Base-by-base conservation (phyloP, 2,329 filamentous ascomycete species). In the Epichloe gansuensis region DNA sequence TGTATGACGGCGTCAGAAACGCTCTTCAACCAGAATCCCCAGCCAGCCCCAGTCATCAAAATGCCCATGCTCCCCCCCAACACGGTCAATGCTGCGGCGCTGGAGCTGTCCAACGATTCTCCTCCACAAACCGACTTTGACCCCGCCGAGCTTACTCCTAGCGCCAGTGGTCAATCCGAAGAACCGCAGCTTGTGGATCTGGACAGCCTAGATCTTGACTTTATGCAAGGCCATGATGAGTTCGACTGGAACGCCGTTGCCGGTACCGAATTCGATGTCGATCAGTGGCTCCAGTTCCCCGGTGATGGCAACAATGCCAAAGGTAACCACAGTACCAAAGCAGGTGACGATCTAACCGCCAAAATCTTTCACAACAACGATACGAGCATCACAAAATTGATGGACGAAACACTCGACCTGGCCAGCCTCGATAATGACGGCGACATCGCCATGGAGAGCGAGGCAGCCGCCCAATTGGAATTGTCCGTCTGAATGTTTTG, bases 271-370 rank as follows among this genome's bases (percentile, higher is more conserved):
- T 73, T 80, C 53, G 76, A 81, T 51, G 76, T 80, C 50, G 76
- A 79, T 53, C 75, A 80, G 58, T 81, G 76, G 74, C 67, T 81
- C 23, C 74, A 80, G 54, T 81, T 78, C 55, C 76, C 76, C 5
- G 69, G 71, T 2, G 76, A 78, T 48, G 73, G 71, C 6, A 70
- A 66, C 53, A 65, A 61, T 7, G 69, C 68, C 38, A 59, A 62
- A 5, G 68, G 68, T n/a, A 69, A 69, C 27, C 63, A 63, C 25
- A 34, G 9, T 12, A 21, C 43, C 31, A 21, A 17, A 12, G 27
- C 5, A 2, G 27, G 11, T 7, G 43, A 43, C 13, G 35, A 43
- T 8, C 15, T 31, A 2, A 23, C 23, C 3, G 31, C 21, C n/a
- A 31, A 43, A 4, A 8, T 44, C 21, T 48, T 48, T 7, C 13